phyloP scores from a whole-genome alignment of 2,329 filamentous ascomycete species.

The Botrytis pseudocinerea region DNA sequence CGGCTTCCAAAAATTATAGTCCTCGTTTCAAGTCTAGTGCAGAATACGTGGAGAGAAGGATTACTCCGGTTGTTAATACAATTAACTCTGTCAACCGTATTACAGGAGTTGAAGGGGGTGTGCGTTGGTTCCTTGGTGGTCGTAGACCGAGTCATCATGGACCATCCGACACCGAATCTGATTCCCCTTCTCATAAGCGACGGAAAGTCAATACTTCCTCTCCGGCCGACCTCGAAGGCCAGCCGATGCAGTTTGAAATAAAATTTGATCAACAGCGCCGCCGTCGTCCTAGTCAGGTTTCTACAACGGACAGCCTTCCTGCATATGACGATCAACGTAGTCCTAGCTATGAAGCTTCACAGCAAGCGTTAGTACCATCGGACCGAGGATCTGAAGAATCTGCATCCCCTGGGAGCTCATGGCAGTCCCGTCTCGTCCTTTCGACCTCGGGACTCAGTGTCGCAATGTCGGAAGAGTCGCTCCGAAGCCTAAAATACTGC shows the following conservation, averaged over 20 bases:
- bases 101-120: constrained; percentile 83
- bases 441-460: constrained; percentile 89
- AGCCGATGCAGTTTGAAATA: constrained; percentile 31
- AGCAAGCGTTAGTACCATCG: constrained; percentile 41
- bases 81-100: constrained; percentile 80
- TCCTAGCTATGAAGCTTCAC: constrained; percentile 69
- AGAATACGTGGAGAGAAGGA: constrained; percentile 85
- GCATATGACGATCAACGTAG: constrained; percentile 80
- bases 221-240: constrained; percentile 38
- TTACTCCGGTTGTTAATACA: constrained; percentile 83
- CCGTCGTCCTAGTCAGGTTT: constrained; percentile 36
- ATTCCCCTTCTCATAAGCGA: constrained; percentile 55
- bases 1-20: constrained; percentile 84
- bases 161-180: constrained; percentile 49
- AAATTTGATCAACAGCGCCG: constrained; percentile 39
- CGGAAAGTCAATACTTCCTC: constrained; percentile 54
- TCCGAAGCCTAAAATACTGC: constrained; percentile 82
- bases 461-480: constrained; percentile 85
- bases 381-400: constrained; percentile 36
- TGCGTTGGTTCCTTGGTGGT: constrained; percentile 77
- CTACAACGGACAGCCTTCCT: constrained; percentile 71
- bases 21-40: constrained; percentile 86
- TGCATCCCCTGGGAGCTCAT: constrained; percentile 45
- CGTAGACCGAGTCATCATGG: constrained; percentile 41
- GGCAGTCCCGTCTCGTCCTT: constrained; percentile 84